These are phyloP conservation scores for Colletotrichum cereale DNA, from an alignment of 2,329 filamentous ascomycete species.

Conservation along the genomic window DNA sequence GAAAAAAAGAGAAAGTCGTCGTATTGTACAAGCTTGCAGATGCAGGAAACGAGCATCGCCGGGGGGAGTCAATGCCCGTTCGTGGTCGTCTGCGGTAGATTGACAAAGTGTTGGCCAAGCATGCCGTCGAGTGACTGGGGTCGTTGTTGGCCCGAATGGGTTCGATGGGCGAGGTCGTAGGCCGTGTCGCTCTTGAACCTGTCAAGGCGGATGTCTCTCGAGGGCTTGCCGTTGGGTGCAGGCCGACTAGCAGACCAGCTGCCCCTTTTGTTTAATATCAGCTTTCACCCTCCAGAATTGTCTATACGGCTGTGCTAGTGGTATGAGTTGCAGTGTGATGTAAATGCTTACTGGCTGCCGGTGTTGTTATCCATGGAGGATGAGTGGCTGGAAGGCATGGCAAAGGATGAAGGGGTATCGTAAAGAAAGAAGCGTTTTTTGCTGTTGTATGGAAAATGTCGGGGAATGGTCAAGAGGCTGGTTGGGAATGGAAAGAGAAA, in stretches of 20 bases:
- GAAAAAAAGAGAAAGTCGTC: background rate
- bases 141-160: background rate
- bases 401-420: background rate
- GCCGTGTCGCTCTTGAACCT: slow-evolving; percentile 2
- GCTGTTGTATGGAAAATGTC: too few species aligned
- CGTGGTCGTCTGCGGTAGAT: background rate
- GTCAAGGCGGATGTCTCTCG: slow-evolving; percentile 3
- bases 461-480: too few species aligned
- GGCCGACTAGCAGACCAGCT: background rate
- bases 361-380: slow-evolving; percentile 6
- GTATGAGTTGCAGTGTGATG: background rate
- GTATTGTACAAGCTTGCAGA: slow-evolving; percentile 2
- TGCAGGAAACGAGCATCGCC: background rate
- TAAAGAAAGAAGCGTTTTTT: background rate
- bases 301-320: too few species aligned
- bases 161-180: background rate
- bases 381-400: background rate
- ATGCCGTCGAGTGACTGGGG: background rate
- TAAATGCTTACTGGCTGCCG: background rate
- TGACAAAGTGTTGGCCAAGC: background rate
- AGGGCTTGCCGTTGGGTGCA: background rate
- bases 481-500: background rate
- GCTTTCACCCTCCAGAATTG: background rate
- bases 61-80: background rate
- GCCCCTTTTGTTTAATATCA: background rate